Conservation (phyloP, 495 filamentous ascomycete species). For the Penicillium steckii region DNA sequence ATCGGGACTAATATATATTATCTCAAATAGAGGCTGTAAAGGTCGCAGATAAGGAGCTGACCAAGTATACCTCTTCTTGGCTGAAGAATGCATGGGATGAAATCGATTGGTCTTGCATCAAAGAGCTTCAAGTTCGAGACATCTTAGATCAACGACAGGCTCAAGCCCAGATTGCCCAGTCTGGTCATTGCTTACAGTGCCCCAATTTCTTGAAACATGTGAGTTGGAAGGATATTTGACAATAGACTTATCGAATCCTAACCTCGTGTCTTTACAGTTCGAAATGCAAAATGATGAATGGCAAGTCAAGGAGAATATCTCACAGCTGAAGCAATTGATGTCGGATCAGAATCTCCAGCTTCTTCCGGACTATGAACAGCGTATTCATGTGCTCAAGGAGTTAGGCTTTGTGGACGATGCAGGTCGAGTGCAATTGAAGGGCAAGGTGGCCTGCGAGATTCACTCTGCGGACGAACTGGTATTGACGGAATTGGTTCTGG, state of each 20-base stretch:
- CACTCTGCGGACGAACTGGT: slow-evolving; percentile 98
- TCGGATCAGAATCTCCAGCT: slow-evolving; percentile 96
- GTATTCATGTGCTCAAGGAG: slow-evolving; percentile 86
- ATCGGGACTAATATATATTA: too few species aligned
- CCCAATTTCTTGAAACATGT: slow-evolving; percentile 82
- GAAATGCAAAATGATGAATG: slow-evolving; percentile 94
- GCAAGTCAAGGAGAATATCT: slow-evolving; percentile 88
- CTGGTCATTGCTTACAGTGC: slow-evolving; percentile 62
- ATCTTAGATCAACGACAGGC: slow-evolving; percentile 65
- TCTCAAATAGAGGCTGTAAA: slow-evolving; percentile 37
- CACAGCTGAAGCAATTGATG: slow-evolving; percentile 77
- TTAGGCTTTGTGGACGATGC: slow-evolving; percentile 84
- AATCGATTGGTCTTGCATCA: slow-evolving; percentile 75
- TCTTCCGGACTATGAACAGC: slow-evolving; percentile 96
- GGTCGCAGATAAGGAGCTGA: slow-evolving; percentile 59
- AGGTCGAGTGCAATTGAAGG: slow-evolving; percentile 86
- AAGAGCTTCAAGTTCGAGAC: slow-evolving; percentile 73
- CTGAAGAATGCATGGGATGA: slow-evolving; percentile 75
- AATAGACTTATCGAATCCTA: neutral
- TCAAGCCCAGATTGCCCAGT: slow-evolving; percentile 56
- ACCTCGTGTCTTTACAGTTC: slow-evolving; percentile 48
- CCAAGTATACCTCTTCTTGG: slow-evolving; percentile 67
- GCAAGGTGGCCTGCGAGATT: slow-evolving; percentile 97
- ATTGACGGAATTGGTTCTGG: slow-evolving; percentile 90
- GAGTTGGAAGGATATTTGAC: slow-evolving; percentile 32